Conservation (phyloP, 2,329 filamentous ascomycete species). For the Aaosphaeria pasadenensis region DNA sequence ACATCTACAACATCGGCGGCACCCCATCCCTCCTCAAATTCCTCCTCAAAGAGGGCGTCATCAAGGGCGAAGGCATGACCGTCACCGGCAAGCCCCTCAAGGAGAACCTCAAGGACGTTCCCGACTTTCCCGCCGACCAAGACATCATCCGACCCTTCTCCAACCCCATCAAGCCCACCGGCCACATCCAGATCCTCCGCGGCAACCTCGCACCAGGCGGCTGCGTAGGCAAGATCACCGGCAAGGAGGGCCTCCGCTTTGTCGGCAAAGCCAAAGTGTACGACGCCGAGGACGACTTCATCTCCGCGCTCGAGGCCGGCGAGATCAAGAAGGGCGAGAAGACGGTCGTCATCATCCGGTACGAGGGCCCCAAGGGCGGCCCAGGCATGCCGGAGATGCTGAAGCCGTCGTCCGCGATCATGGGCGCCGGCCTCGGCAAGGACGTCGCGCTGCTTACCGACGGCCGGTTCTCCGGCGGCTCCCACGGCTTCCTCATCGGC, state of each 20-base stretch:
- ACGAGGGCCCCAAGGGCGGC: constrained; percentile 70
- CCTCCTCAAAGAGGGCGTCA: constrained; percentile 48
- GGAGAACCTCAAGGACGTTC: constrained; percentile 52
- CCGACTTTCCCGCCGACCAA: constrained; percentile 66
- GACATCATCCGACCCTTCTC: constrained; percentile 66
- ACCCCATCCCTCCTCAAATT: constrained; percentile 51
- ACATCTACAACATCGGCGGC: constrained; percentile 55
- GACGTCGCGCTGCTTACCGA: constrained; percentile 74
- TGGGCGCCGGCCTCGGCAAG: constrained; percentile 69
- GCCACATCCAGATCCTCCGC: constrained; percentile 71
- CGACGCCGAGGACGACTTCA: constrained; percentile 68
- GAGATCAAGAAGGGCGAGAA: constrained; percentile 74
- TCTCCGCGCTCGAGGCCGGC: constrained; percentile 62
- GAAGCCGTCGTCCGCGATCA: constrained; percentile 69
- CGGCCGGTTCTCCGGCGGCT: constrained; percentile 75
- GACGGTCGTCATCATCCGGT: constrained; percentile 72
- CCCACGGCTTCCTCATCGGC: constrained; percentile 82
- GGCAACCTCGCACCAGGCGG: constrained; percentile 68
- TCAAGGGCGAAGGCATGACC: constrained; percentile 49
- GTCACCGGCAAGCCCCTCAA: constrained; percentile 51
- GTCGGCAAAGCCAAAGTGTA: constrained; percentile 68
- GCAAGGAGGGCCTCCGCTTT: constrained; percentile 69
- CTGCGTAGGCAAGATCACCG: constrained; percentile 72
- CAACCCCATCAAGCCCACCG: constrained; percentile 68
- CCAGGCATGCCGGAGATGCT: constrained; percentile 76